phyloP scores from a whole-genome alignment of 1,284 basidiomycete species.

The Schizophyllum amplum region DNA sequence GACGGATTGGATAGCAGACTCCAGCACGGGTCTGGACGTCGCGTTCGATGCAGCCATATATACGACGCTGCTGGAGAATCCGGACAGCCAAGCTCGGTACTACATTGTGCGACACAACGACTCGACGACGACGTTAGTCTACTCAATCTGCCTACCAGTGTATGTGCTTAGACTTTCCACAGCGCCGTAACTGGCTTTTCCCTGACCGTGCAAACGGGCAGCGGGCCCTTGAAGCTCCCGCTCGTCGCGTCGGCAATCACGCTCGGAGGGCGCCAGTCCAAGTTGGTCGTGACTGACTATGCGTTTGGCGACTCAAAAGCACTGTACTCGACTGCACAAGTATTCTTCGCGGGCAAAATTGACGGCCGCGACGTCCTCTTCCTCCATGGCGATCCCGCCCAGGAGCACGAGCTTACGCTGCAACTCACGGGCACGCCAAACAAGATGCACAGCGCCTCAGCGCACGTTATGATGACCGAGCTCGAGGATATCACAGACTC shows the following conservation, averaged over 20 bases:
- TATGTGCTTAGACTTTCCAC: background rate
- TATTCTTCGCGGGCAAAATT: slow-evolving; percentile 61
- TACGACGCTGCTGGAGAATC: slow-evolving; percentile 59
- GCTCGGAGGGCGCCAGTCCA: slow-evolving; percentile 61
- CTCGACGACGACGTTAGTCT: slow-evolving; percentile 56
- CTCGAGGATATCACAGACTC: background rate
- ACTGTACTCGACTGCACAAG: slow-evolving; percentile 56
- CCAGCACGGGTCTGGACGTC: slow-evolving; percentile 39
- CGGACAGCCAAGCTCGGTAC: slow-evolving; percentile 55
- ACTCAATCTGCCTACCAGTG: background rate
- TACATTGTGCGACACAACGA: slow-evolving; percentile 62
- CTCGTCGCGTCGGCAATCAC: slow-evolving; percentile 41
- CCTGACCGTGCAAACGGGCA: slow-evolving; percentile 45
- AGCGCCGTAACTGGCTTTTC: slow-evolving; percentile 46
- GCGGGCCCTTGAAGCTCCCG: slow-evolving; percentile 46
- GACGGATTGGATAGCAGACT: slow-evolving; percentile 65
- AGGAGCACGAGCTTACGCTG: slow-evolving; percentile 55
- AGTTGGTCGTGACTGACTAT: slow-evolving; percentile 62
- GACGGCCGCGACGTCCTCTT: slow-evolving; percentile 62
- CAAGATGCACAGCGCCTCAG: slow-evolving; percentile 21
- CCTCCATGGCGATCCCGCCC: slow-evolving; percentile 49
- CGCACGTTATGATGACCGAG: slow-evolving; percentile 7
- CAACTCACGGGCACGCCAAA: slow-evolving; percentile 36
- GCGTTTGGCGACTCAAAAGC: slow-evolving; percentile 46
- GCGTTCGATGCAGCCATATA: slow-evolving; percentile 46